Base-by-base conservation (phyloP, 2,329 filamentous ascomycete species). In the Biscogniauxia marginata region DNA sequence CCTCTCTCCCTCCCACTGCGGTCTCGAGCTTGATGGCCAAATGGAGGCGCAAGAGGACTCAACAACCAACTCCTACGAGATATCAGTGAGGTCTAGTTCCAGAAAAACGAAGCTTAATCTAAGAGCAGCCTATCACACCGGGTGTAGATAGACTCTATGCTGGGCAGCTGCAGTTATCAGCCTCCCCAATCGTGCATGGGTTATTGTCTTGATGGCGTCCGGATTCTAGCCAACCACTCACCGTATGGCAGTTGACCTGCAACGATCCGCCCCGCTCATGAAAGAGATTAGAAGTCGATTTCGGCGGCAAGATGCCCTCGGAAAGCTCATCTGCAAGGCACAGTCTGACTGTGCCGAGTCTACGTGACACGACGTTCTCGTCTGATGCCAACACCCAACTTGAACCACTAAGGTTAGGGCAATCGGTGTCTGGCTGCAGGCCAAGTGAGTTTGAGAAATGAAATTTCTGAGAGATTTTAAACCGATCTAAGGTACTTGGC, bases 361-460 rank as follows among this genome's bases (percentile, higher is more conserved):
- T 54, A 46, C 47, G 52, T 56, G 44, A 53, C 52, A 44, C 54
- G 53, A 56, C 52, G 49, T 53, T 52, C 61, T 55, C 54, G 50
- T 48, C 59, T 55, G 51, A 51, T 52, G 25, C 13, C 30, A 21
- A 47, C 16, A 22, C 25, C 7, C 18, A 46, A 16, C 18, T 30
- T 4, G 19, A 18, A 19, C 30, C 30, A 5, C 13, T 39, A 39
- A 16, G 30, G n/a, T n/a, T n/a, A n/a, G 6, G 25, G 25, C 13
- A 11, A n/a, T 39, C 13, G 9, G n/a, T 39, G 3, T 39, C 13
- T n/a, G 9, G 13, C 30, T 39, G 30, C 30, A n/a, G n/a, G 30
- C 13, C n/a, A 16, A 39, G 13, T 16, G 30, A 9, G 9, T 6
- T n/a, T 39, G 30, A 16, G 30, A 39, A 16, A 39, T 3, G 25